Conservation (phyloP, 768 basidiomycete genomes). For the Psilocybe cubensis region DNA sequence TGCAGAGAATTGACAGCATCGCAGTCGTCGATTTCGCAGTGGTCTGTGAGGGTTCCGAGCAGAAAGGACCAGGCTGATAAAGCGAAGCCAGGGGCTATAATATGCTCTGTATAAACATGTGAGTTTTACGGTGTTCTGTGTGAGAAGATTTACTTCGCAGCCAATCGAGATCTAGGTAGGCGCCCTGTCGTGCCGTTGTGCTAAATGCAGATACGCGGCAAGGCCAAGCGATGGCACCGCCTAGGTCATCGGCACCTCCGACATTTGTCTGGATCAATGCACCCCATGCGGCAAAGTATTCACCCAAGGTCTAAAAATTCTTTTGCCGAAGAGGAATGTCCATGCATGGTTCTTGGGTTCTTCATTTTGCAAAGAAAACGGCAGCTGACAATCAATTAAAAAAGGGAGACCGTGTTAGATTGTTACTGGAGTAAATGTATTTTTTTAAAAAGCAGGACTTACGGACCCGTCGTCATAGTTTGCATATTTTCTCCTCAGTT, state of each 20-base stretch:
- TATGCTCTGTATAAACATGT: too few species aligned
- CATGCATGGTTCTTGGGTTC: background rate
- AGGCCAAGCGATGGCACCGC: too few species aligned
- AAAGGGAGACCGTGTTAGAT: background rate
- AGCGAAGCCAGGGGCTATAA: background rate
- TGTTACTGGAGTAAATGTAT: background rate
- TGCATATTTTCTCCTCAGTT: too few species aligned
- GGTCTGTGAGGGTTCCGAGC: constrained; percentile 23
- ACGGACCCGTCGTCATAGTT: too few species aligned
- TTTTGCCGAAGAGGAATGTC: background rate
- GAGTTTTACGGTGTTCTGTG: too few species aligned
- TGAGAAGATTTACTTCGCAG: background rate
- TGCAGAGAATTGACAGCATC: constrained; percentile 13
- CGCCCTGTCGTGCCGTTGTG: background rate
- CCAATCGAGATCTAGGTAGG: constrained; percentile 5
- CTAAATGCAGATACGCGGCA: background rate
- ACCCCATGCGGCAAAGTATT: background rate
- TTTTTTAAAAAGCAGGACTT: too few species aligned
- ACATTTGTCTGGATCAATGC: background rate
- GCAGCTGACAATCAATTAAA: background rate
- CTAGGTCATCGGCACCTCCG: background rate
- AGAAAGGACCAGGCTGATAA: constrained; percentile 18
- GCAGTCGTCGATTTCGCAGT: constrained; percentile 2
- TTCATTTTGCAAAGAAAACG: background rate
- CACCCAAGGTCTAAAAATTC: background rate